A percentile compares a stretch with the other conserved stretches of the same genome.
Conservation (phyloP, 2,329 filamentous ascomycete species). For the Colletotrichum caudatum region DNA sequence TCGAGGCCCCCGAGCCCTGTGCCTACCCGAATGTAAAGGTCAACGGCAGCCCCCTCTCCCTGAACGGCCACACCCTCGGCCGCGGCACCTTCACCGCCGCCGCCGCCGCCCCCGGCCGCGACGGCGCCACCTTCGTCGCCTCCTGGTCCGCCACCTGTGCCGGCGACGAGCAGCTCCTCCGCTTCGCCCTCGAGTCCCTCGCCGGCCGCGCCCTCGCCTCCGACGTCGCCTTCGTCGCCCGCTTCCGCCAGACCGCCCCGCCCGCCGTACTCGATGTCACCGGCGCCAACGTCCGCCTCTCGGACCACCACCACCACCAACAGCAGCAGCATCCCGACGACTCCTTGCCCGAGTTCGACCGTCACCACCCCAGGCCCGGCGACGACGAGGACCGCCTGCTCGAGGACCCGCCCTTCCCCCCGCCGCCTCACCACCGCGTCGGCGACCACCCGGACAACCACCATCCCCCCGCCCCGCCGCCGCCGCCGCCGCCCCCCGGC, state of each 20-base stretch:
- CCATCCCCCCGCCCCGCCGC: neutral
- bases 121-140: constrained; percentile 55
- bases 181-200: constrained; percentile 57
- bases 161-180: constrained; percentile 58
- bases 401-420: constrained; percentile 37
- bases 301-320: constrained; percentile 24
- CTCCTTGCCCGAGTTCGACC: constrained; percentile 33
- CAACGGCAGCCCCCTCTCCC: constrained; percentile 57
- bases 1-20: constrained; percentile 59
- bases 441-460: constrained; percentile 28
- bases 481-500: constrained; percentile 9
- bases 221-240: constrained; percentile 54
- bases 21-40: constrained; percentile 61
- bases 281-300: constrained; percentile 47
- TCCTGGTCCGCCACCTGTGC: constrained; percentile 63
- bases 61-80: constrained; percentile 55
- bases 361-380: constrained; percentile 36
- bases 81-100: constrained; percentile 55
- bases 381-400: constrained; percentile 35
- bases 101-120: constrained; percentile 50
- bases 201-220: constrained; percentile 56
- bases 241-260: constrained; percentile 61
- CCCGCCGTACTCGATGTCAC: constrained; percentile 58
- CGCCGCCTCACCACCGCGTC: constrained; percentile 42
- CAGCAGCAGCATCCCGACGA: constrained; percentile 11